Evolutionary conservation across 352 stramenopile species (phyloP), one percentile per base, ranked within the genome.

Genomic region (Blastocystis sp.): DNA sequence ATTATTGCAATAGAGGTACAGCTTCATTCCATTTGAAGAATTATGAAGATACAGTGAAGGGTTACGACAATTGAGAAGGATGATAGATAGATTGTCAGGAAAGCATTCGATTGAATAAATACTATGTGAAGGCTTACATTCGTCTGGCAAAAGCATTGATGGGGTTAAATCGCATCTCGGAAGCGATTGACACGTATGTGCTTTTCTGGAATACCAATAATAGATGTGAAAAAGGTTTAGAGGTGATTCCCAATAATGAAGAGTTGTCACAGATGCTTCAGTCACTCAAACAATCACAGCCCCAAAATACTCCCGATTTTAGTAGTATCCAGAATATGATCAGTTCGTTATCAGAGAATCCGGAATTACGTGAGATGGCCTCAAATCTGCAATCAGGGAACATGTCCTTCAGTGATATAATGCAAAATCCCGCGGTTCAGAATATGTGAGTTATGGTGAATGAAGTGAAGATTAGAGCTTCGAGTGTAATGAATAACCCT

Each of bases 1-100:
- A 83, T 42, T 66, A 67, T 29, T 65, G 42, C 16, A 83, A 83
- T 32, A 43, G 71, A 29, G 71, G 51, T 6, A 83, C 71, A 1
- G 71, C 71, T 24, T 63, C 32, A 21, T 83, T 65, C 71, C 65
- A 83, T 43, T n/a, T 52, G 42, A 83, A 83, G 54, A 16, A 83
- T 56, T 83, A 83, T 29, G 32, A 83, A 37, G 24, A 51, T 21
- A 37, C 71, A 24, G 51, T 66, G 19, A 56, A 29, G 9, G 71
- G 71, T 83, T 21, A 0, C 24, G 43, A 16, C 32, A 1, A 2
- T 27, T 3, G 4, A 7, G 5, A 9, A 19, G 5, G 1, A 12
- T 83, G 29, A 65, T 56, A 12, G 2, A 9, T 65, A 83, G 71
- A 83, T 42, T 83, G 71, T 32, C n/a, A 83, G 49, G 43, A 83